A percentile compares a stretch with the other conserved stretches of the same genome.
Evolutionary conservation across 2,329 filamentous ascomycete genomes (phyloP).

Genomic region (Sphaerulina musiva): DNA sequence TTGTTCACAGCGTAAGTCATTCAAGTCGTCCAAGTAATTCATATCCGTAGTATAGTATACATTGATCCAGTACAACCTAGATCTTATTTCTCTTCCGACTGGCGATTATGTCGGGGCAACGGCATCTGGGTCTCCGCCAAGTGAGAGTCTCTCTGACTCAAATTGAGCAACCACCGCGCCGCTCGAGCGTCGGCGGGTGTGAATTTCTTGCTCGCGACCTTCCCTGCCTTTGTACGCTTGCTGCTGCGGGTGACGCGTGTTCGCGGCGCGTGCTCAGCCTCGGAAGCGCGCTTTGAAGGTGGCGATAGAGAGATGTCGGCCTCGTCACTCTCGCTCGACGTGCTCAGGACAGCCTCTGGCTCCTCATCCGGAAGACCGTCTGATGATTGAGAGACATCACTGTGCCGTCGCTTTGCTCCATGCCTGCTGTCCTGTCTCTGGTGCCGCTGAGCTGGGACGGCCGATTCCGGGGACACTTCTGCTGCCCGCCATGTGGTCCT

Average conservation of each 20-base stretch:
- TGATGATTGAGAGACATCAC: constrained; percentile 2
- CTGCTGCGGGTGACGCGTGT: neutral
- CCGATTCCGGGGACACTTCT: constrained; percentile 1
- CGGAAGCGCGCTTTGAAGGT: neutral
- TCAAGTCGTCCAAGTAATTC: too few species aligned
- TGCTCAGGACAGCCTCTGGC: constrained; percentile 3
- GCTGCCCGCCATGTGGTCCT: constrained; percentile 21
- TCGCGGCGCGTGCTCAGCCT: neutral
- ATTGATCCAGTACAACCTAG: too few species aligned
- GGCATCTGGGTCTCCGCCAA: constrained; percentile 10
- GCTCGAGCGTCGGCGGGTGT: constrained; percentile 21
- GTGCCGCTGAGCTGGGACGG: neutral
- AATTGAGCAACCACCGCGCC: constrained; percentile 24
- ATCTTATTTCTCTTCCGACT: neutral
- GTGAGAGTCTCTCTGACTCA: constrained; percentile 21
- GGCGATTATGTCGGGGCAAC: neutral
- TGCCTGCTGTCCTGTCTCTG: neutral
- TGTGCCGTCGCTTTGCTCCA: constrained; percentile 14
- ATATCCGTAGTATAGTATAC: too few species aligned
- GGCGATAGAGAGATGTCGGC: constrained; percentile 14
- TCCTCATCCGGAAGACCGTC: constrained; percentile 7
- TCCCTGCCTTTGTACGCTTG: neutral
- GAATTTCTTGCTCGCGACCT: constrained; percentile 11
- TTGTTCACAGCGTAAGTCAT: too few species aligned
- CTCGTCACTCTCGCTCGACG: constrained; percentile 20